Evolutionary conservation across 805 yeast genomes (phyloP), one percentile per base, ranked within the genome.

Genomic region (Monosporozyma aerobia): DNA sequence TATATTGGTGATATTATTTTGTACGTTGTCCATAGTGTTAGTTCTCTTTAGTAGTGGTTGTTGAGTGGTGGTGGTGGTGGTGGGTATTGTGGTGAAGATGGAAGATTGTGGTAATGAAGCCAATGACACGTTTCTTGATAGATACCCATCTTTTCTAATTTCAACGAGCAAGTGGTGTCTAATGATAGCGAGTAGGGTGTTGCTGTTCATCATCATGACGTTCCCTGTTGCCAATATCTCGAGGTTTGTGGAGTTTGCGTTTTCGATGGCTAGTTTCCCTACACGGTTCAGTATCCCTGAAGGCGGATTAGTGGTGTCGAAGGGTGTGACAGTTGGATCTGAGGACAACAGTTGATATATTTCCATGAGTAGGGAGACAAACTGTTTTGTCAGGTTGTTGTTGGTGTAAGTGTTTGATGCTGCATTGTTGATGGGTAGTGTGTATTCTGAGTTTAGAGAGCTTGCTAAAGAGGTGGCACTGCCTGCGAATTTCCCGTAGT

Each of bases 311-410:
- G 73, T 63, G 16, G 79, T 77, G 56, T 82, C 82, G 61, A 84
- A 84, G 0, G 90, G 90, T 0, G 90, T 83, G 7, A 76, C 71
- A 35, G 80, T 77, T 6, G 90, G 89, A 59, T 77, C 80, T 48
- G 73, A 73, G 14, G 78, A 74, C 52, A 77, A 71, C 8, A 69
- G 60, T 50, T 77, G 77, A 59, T 81, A 82, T 4, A 73, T 70
- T 41, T 71, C 72, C 58, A 74, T 59, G 25, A 83, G 64, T 13
- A 77, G 59, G 23, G 67, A 69, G 57, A 80, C 80, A 56, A 79
- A 79, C 5, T 56, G 61, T 3, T 63, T 63, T 1, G 77, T 67
- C 35, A 65, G 60, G 25, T 23, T 47, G 6, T 13, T 23, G 23
- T 11, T 33, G 5, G 47, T 14, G n/a, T 39, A 29, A 33, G 30